These are phyloP conservation scores for Podospora pseudoanserina DNA, from an alignment of 495 filamentous ascomycete genomes.

Conservation along the genomic window DNA sequence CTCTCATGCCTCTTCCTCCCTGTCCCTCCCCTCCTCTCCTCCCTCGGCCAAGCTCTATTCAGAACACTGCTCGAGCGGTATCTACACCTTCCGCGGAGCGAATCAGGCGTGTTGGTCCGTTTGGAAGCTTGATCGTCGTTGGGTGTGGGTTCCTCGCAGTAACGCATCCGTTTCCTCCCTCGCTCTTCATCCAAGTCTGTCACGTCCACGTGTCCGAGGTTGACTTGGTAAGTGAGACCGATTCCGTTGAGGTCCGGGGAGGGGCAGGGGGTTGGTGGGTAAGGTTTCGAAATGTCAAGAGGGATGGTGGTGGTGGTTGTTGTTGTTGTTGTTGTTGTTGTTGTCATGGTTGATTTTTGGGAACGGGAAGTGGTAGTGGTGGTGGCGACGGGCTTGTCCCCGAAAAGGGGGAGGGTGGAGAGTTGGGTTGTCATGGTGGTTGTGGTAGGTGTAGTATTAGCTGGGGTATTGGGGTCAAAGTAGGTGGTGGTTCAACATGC, in stretches of 20 bases:
- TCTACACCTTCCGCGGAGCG: neutral
- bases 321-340: neutral
- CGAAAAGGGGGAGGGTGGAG: neutral
- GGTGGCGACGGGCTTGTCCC: neutral
- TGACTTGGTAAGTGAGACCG: neutral
- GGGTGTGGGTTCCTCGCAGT: neutral
- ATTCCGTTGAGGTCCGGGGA: neutral
- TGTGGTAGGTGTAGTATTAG: neutral
- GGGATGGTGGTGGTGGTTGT: neutral
- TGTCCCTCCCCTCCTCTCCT: neutral
- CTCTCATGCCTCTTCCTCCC: conserved; percentile 5
- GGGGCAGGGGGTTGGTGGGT: neutral
- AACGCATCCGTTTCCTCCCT: neutral
- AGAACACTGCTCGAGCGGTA: neutral
- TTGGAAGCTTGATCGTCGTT: neutral
- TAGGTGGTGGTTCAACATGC: too few species aligned
- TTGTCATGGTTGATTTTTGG: neutral
- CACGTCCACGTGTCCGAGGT: neutral
- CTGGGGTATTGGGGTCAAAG: too few species aligned
- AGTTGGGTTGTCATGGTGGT: neutral
- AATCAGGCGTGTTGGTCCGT: neutral
- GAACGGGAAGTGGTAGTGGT: neutral
- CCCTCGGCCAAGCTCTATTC: neutral
- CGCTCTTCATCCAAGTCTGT: neutral
- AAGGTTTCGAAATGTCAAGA: neutral